Conservation (phyloP, 2,329 filamentous ascomycete species). For the Beauveria australis region DNA sequence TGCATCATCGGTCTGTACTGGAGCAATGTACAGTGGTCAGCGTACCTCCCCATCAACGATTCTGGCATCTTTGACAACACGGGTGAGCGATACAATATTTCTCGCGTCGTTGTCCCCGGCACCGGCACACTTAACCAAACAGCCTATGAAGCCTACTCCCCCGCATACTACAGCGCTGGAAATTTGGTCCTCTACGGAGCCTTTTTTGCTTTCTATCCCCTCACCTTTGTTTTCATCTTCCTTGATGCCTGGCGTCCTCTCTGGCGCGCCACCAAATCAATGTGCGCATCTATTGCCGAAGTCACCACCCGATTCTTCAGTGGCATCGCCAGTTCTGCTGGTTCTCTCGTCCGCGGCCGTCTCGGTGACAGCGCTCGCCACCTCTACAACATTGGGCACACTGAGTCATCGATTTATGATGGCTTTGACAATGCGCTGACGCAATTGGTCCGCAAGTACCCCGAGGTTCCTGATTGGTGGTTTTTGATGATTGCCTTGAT, state of each 20-base stretch:
- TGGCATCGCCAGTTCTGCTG: slow-evolving; percentile 20
- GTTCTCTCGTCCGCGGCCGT: slow-evolving; percentile 23
- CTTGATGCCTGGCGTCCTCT: slow-evolving; percentile 23
- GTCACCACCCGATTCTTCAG: background rate
- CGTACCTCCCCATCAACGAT: slow-evolving; percentile 41
- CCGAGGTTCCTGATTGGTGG: slow-evolving; percentile 43
- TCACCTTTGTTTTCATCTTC: slow-evolving; percentile 27
- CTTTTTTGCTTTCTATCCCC: slow-evolving; percentile 25
- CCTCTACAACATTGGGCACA: slow-evolving; percentile 31
- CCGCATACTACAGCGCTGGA: slow-evolving; percentile 25
- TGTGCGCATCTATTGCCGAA: background rate
- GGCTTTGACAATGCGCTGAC: slow-evolving; percentile 33
- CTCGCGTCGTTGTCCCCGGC: slow-evolving; percentile 31
- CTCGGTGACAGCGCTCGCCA: slow-evolving; percentile 21
- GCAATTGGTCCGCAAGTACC: slow-evolving; percentile 34
- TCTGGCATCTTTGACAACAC: slow-evolving; percentile 37
- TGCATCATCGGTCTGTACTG: slow-evolving; percentile 6
- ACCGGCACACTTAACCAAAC: slow-evolving; percentile 16
- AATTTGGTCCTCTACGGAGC: slow-evolving; percentile 23
- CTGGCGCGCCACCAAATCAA: slow-evolving; percentile 7
- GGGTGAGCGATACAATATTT: slow-evolving; percentile 31
- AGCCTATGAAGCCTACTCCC: slow-evolving; percentile 27
- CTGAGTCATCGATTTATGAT: slow-evolving; percentile 32
- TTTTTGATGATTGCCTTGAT: slow-evolving; percentile 18
- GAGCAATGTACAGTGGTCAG: slow-evolving; percentile 34